Evolutionary conservation across 495 filamentous ascomycete species (phyloP), one percentile per base, ranked within the genome.

Genomic region (Aspergillus coremiiformis): DNA sequence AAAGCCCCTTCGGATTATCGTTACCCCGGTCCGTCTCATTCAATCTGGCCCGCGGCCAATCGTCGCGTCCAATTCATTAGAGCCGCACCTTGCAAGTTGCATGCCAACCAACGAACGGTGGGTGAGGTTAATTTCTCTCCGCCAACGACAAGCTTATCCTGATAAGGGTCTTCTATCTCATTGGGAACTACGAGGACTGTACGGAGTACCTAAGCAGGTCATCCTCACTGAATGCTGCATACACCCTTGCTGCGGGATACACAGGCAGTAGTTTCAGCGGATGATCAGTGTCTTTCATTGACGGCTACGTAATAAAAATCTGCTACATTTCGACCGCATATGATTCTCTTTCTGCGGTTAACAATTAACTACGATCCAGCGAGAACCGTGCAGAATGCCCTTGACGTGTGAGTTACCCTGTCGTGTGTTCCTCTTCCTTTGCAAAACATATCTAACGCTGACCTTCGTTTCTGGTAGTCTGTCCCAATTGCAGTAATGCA

Each of bases 401-500:
- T 61, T 74, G 56, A 68, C 70, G 26, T 76, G 73, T 76, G 46
- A 48, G 72, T 68, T 46, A 44, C 44, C 47, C 42, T 39, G 33
- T 44, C 22, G 33, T n/a, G n/a, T n/a, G n/a, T 15, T 17, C 42
- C 7, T 14, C 45, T 10, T 17, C 4, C 17, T 15, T 7, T 42
- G 26, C 29, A 47, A n/a, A 10, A 22, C 4, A 32, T 35, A 1
- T 27, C 44, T 47, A 47, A 47, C 44, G 4, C 17, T 12, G 23
- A 35, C 10, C 15, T 4, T 20, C 41, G 44, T 14, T 47, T 17
- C 56, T 24, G 52, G 26, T 44, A 95, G 90, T 96, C 80, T 98
- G 93, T 65, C 93, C 93, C 32, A 79, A 83, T 62, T 98, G 93
- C 78, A 81, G 81, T 65, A 98, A 96, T 79, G 81, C 86, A 63